phyloP scores from a whole-genome alignment of 169 alveolate genomes.

The Eimeria sp. region DNA sequence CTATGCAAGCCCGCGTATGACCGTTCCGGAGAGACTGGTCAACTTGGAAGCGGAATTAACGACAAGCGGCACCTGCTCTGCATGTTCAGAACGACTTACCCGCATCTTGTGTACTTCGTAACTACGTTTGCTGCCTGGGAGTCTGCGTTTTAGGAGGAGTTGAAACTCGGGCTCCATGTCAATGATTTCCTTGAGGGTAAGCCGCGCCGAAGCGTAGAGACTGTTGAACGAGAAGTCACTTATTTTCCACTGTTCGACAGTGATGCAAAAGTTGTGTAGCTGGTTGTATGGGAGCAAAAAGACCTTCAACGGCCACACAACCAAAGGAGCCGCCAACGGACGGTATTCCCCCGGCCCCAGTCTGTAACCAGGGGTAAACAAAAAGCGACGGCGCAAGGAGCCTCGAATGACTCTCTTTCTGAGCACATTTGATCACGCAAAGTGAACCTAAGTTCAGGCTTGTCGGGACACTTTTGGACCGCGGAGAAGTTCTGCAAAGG shows the following conservation, averaged over 20 bases:
- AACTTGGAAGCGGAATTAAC: background rate
- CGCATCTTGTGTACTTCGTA: constrained; percentile 87
- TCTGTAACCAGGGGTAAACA: constrained; percentile 83
- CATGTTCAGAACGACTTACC: constrained; percentile 57
- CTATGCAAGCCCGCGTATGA: background rate
- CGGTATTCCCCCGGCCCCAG: constrained; percentile 74
- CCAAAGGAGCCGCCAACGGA: constrained; percentile 75
- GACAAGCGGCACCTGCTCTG: background rate
- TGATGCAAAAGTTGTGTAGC: constrained; percentile 84
- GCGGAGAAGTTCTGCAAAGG: background rate
- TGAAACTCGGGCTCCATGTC: constrained; percentile 86
- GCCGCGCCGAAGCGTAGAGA: constrained; percentile 83
- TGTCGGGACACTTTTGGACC: background rate
- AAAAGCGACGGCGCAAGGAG: constrained; percentile 43
- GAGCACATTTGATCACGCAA: background rate
- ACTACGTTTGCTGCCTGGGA: constrained; percentile 86
- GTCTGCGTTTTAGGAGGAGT: constrained; percentile 82
- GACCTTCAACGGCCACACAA: constrained; percentile 77
- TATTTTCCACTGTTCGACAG: constrained; percentile 86
- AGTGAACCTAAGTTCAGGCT: background rate
- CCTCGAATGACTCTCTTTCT: constrained; percentile 55
- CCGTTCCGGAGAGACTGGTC: background rate
- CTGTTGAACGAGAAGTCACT: constrained; percentile 85
- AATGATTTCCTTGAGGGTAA: constrained; percentile 85
- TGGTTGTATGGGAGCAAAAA: constrained; percentile 85